A percentile compares a stretch with the other conserved stretches of the same genome.
phyloP scores from a whole-genome alignment of 1,284 basidiomycete species.

The Omphalotus olearius region DNA sequence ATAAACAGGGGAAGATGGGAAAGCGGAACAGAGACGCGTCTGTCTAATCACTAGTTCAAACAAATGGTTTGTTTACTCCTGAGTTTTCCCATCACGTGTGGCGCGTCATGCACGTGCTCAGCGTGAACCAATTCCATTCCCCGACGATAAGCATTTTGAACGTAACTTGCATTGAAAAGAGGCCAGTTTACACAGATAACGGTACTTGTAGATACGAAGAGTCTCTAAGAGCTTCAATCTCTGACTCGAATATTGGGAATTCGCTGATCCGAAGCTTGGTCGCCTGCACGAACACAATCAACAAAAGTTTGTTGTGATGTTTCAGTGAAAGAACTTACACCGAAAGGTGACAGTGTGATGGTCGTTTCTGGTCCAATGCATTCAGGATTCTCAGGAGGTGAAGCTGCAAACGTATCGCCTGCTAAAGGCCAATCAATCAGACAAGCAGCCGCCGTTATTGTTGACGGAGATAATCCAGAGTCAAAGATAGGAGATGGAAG shows the following conservation, averaged over 20 bases:
- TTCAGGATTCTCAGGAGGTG: slow-evolving; percentile 30
- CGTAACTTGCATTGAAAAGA: too few relatives aligned
- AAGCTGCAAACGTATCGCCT: slow-evolving; percentile 32
- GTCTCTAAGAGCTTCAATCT: background rate
- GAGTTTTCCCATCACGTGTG: background rate
- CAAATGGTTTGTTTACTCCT: slow-evolving; percentile 2
- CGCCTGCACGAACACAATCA: slow-evolving; percentile 20
- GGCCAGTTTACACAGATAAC: background rate
- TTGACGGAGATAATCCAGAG: slow-evolving; percentile 32
- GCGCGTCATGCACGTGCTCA: background rate
- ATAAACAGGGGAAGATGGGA: slow-evolving; percentile 7
- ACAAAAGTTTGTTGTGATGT: background rate
- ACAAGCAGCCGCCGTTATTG: slow-evolving; percentile 34
- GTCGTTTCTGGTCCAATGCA: slow-evolving; percentile 28
- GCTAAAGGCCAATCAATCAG: slow-evolving; percentile 33
- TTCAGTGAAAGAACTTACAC: slow-evolving; percentile 21
- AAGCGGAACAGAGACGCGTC: slow-evolving; percentile 3
- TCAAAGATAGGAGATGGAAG: slow-evolving; percentile 38
- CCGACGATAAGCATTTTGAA: too few relatives aligned
- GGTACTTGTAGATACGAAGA: background rate
- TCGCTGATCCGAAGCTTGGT: slow-evolving; percentile 38
- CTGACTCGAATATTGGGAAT: slow-evolving; percentile 24
- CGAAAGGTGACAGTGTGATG: slow-evolving; percentile 35
- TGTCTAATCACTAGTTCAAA: background rate
- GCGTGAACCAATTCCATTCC: too few relatives aligned